These are phyloP conservation scores for Sporobolomyces phaffii DNA, from an alignment of 768 basidiomycete species.

Conservation along the genomic window DNA sequence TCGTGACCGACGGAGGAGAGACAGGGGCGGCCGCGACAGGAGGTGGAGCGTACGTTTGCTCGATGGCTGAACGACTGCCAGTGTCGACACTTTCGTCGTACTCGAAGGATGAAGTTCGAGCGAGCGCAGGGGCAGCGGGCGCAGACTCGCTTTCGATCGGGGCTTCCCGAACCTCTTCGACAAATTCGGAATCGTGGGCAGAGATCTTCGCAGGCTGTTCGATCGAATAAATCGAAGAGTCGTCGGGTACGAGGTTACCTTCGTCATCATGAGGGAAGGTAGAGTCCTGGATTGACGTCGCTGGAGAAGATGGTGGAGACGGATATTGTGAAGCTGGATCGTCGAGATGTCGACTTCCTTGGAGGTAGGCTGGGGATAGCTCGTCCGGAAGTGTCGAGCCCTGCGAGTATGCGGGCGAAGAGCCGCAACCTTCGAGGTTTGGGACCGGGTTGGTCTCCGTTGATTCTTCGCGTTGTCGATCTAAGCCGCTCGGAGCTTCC, in stretches of 20 bases:
- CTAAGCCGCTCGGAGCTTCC: no score
- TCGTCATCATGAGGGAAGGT: background rate
- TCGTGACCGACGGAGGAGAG: background rate
- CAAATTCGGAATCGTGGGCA: background rate
- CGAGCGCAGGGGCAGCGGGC: no score
- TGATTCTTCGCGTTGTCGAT: background rate
- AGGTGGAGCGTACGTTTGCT: background rate
- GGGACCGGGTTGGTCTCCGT: background rate
- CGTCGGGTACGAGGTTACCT: background rate
- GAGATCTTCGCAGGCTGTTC: background rate
- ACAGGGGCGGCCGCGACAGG: background rate
- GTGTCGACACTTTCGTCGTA: no score
- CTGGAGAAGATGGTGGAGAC: conserved; percentile 12
- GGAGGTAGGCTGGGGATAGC: background rate
- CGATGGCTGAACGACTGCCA: background rate
- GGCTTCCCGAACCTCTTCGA: background rate
- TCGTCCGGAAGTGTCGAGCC: background rate
- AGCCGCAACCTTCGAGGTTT: background rate
- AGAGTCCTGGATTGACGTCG: background rate
- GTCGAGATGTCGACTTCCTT: background rate
- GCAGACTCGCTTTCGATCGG: no score
- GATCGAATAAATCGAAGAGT: background rate
- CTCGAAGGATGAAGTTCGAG: no score
- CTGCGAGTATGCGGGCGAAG: background rate
- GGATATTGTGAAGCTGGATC: conserved; percentile 14